Percentiles rank a stretch among this genome's conserved stretches.
Conservation (phyloP, 129 eudicot species). For the Ambrosia artemisiifolia region DNA sequence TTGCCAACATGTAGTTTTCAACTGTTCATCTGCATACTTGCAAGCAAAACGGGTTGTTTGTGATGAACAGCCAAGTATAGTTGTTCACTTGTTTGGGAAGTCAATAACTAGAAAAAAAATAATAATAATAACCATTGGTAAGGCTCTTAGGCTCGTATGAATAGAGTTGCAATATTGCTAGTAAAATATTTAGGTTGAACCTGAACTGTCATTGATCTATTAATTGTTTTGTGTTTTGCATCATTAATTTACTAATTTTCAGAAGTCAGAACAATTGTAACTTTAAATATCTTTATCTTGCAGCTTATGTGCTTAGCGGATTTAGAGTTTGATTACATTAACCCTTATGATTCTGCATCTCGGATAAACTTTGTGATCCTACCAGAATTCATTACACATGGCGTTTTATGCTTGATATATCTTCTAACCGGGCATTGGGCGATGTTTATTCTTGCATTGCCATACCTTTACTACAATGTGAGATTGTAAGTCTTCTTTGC, state of each 20-base stretch:
- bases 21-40: neutral
- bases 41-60: neutral
- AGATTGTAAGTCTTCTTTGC: conserved; percentile 62
- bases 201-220: neutral
- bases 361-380: conserved; percentile 77
- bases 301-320: conserved; percentile 99
- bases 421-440: conserved; percentile 91
- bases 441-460: conserved; percentile 76
- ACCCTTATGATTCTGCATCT: conserved; percentile 91
- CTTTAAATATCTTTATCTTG: conserved; percentile 13
- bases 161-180: neutral
- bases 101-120: neutral
- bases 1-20: neutral
- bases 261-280: conserved; percentile 2
- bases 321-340: conserved; percentile 94
- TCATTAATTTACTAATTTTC: neutral
- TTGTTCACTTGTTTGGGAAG: neutral
- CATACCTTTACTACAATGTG: conserved; percentile 87
- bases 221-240: conserved; percentile 1
- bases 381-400: conserved; percentile 84
- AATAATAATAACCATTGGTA: neutral
- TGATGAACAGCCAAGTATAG: neutral
- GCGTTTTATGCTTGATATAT: conserved; percentile 65
- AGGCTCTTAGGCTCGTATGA: neutral
- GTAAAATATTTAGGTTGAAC: neutral